Conservation (phyloP, 2,329 filamentous ascomycete genomes). For the Venturia pyrina region DNA sequence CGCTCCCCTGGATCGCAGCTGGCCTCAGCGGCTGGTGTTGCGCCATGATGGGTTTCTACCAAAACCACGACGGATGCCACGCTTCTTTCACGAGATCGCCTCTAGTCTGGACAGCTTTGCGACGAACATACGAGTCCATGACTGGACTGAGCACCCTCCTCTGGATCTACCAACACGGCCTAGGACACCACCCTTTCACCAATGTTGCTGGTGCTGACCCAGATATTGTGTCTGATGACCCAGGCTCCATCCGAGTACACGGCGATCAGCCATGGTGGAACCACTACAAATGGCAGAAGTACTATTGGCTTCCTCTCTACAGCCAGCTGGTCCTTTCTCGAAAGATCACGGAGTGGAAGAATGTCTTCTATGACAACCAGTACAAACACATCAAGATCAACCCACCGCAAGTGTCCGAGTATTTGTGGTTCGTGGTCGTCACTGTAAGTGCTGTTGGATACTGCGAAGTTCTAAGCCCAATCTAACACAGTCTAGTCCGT, state of each 20-base stretch:
- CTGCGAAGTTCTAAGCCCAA: not conserved
- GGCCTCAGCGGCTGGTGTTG: slow-evolving; percentile 5
- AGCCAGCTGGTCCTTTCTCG: slow-evolving; percentile 10
- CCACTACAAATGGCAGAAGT: slow-evolving; percentile 10
- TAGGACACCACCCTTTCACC: slow-evolving; percentile 10
- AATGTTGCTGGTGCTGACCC: slow-evolving; percentile 9
- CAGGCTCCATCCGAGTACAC: slow-evolving; percentile 6
- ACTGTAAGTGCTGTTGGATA: not conserved
- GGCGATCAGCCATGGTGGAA: slow-evolving; percentile 11
- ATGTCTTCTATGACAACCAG: slow-evolving; percentile 8
- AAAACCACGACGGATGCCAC: slow-evolving; percentile 10
- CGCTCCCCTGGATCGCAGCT: slow-evolving; percentile 8
- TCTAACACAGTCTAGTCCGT: slow-evolving; percentile 3
- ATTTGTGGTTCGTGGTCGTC: slow-evolving; percentile 4
- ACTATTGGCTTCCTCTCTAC: slow-evolving; percentile 11
- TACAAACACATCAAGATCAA: slow-evolving; percentile 12
- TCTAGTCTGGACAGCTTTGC: not conserved
- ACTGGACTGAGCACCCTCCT: slow-evolving; percentile 7
- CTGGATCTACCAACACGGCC: slow-evolving; percentile 11
- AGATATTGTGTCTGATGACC: slow-evolving; percentile 11
- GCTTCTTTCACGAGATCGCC: not conserved
- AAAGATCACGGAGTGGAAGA: slow-evolving; percentile 9
- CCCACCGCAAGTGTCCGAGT: slow-evolving; percentile 4
- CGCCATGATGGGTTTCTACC: slow-evolving; percentile 11
- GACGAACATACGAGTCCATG: slow-evolving; percentile 9